Base-by-base conservation (phyloP, 2,329 filamentous ascomycete genomes). In the Didymella keratinophila region DNA sequence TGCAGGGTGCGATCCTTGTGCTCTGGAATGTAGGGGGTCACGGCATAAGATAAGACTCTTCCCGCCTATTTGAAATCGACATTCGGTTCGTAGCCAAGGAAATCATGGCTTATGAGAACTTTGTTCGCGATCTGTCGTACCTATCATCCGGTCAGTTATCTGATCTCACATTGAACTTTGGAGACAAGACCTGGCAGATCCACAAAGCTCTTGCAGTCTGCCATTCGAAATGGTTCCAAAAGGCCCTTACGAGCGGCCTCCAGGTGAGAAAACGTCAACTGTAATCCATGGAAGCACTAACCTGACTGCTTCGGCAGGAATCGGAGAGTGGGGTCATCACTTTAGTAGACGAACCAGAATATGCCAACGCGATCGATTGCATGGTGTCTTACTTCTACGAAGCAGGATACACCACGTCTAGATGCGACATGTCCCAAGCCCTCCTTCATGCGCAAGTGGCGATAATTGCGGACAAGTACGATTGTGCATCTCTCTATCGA, bases 331-430 rank as follows among this genome's bases (percentile, higher is more conserved):
- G 60, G 61, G 58, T 47, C 21, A 57, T 69, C 32, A 62, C 56
- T 37, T 47, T 67, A 23, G 37, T 63, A 1, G 60, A 69, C 53
- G 57, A 66, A 39, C 50, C 56, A 34, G 57, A 61, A 44, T 66
- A 61, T 28, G 55, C 60, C 49, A 23, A 66, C 61, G 62, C 63
- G 11, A 54, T 69, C 41, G 65, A 66, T 32, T 69, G 66, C 59
- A 67, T 69, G 65, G 61, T 69, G 45, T 63, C 61, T 44, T 68
- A 65, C 44, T 63, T 68, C 52, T 68, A 68, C 46, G 52, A 63
- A 21, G 66, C 61, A 25, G 52, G 28, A 41, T 67, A 65, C 36
- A 45, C 57, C 21, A 56, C 45, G 20, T 62, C 58, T 27, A 28
- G 60, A 45, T 64, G 61, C 58, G 48, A 47, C 49, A 60, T 48